These are phyloP conservation scores for Phytopythium oedochilum DNA, from an alignment of 352 stramenopile species.

Conservation along the genomic window DNA sequence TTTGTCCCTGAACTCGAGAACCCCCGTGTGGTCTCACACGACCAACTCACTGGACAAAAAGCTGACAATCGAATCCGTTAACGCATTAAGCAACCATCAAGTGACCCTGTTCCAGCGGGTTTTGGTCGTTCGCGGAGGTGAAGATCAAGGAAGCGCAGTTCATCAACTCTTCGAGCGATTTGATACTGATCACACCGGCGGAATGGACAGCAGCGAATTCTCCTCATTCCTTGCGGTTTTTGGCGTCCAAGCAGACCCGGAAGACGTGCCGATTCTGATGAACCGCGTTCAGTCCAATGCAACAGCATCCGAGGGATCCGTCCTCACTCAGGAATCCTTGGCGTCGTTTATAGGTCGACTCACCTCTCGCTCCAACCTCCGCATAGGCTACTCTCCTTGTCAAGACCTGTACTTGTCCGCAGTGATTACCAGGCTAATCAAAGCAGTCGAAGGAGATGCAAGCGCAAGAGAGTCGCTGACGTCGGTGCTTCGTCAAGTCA, in stretches of 20 bases:
- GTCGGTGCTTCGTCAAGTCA: not conserved
- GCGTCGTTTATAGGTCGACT: not conserved
- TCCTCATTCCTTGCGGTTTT: constrained; percentile 25
- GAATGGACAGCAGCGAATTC: constrained; percentile 61
- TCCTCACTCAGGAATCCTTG: constrained; percentile 5
- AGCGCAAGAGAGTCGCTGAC: not conserved
- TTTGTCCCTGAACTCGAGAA: constrained; percentile 23
- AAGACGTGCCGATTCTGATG: constrained; percentile 44
- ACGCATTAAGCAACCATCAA: constrained; percentile 10
- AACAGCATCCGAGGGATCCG: not conserved
- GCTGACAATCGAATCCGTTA: not conserved
- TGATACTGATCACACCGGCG: constrained; percentile 43
- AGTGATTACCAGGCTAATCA: not conserved
- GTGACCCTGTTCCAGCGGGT: constrained; percentile 47
- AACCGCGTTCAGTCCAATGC: constrained; percentile 24
- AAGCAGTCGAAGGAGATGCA: not conserved
- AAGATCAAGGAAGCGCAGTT: constrained; percentile 6
- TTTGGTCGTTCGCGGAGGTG: constrained; percentile 17
- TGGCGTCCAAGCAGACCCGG: constrained; percentile 32
- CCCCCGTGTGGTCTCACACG: constrained; percentile 32
- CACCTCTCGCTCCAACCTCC: not conserved
- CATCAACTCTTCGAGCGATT: constrained; percentile 52
- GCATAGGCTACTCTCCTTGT: not conserved
- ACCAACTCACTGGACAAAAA: constrained; percentile 13
- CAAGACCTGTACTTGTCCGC: not conserved